Percentiles rank a stretch among this genome's conserved stretches.
These are phyloP conservation scores for Nemophila menziesii DNA, from an alignment of 257 asterid species.

Conservation along the genomic window DNA sequence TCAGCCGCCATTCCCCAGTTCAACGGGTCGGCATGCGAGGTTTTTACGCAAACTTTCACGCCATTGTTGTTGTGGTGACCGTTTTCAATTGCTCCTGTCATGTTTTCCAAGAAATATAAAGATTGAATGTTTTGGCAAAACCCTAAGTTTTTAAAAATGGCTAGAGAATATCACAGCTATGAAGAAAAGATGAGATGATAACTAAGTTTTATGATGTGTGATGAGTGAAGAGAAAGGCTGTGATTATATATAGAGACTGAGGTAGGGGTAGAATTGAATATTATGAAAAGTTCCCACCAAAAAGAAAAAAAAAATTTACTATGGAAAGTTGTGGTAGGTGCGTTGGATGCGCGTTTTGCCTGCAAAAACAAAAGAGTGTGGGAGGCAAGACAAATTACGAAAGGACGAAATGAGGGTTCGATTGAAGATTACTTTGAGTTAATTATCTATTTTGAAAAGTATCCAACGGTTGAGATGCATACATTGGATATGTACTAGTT, in stretches of 20 bases:
- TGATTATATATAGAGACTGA: neutral
- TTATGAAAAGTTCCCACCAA: no score
- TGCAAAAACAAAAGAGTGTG: no score
- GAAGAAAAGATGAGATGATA: neutral
- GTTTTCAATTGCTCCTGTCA: constrained; percentile 21
- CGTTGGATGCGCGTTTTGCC: no score
- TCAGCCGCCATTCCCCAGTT: constrained; percentile 89
- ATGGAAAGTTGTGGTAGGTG: no score
- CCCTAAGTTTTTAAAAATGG: no score
- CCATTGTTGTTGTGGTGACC: constrained; percentile 24
- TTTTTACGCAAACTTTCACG: constrained; percentile 24
- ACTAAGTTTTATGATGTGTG: neutral
- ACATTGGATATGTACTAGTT: no score
- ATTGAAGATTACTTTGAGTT: no score
- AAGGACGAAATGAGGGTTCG: no score
- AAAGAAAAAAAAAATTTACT: no score
- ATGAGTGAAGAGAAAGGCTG: neutral
- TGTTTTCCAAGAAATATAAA: neutral
- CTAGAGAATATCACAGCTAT: neutral
- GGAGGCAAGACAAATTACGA: no score
- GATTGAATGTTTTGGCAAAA: neutral
- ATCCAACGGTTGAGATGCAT: no score
- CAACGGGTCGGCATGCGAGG: constrained; percentile 35
- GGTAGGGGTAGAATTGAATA: neutral
- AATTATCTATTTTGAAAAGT: no score